phyloP scores from a whole-genome alignment of 2,329 filamentous ascomycete species.

The Ceratocystis harringtonii region DNA sequence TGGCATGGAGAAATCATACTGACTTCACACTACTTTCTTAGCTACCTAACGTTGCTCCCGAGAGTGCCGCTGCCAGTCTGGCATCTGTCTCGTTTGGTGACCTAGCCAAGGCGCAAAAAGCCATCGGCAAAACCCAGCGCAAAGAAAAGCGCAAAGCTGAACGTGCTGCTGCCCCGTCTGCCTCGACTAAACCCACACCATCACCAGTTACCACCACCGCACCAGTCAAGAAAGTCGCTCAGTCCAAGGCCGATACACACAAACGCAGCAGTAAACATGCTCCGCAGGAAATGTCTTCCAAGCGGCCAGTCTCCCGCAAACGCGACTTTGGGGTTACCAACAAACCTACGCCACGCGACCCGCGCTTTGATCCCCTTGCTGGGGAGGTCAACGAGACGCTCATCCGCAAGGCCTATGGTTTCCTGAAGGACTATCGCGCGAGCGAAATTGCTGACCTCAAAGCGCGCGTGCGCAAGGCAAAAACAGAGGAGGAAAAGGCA shows the following conservation, averaged over 20 bases:
- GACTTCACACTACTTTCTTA: neutral
- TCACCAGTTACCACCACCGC: constrained; percentile 18
- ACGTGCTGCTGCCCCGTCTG: constrained; percentile 17
- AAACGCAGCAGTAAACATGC: constrained; percentile 59
- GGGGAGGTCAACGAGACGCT: constrained; percentile 39
- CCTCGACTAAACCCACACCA: constrained; percentile 11
- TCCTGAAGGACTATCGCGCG: constrained; percentile 73
- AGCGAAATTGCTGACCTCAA: constrained; percentile 68
- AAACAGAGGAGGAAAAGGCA: constrained; percentile 50
- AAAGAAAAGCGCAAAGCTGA: constrained; percentile 21
- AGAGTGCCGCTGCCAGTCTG: constrained; percentile 23
- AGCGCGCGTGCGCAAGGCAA: constrained; percentile 47
- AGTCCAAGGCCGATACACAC: constrained; percentile 21
- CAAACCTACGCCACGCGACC: constrained; percentile 57
- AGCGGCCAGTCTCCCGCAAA: constrained; percentile 65
- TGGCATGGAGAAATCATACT: neutral
- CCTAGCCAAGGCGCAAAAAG: constrained; percentile 72
- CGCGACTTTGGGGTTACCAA: constrained; percentile 45
- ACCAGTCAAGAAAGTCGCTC: constrained; percentile 27
- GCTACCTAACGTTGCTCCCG: neutral
- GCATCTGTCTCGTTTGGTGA: constrained; percentile 70
- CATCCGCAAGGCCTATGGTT: constrained; percentile 62
- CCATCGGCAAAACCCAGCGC: constrained; percentile 30
- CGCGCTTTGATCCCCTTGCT: constrained; percentile 63
- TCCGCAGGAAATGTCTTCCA: constrained; percentile 67